phyloP scores from a whole-genome alignment of 805 yeast species.

The Zygotorulaspora sp. region DNA sequence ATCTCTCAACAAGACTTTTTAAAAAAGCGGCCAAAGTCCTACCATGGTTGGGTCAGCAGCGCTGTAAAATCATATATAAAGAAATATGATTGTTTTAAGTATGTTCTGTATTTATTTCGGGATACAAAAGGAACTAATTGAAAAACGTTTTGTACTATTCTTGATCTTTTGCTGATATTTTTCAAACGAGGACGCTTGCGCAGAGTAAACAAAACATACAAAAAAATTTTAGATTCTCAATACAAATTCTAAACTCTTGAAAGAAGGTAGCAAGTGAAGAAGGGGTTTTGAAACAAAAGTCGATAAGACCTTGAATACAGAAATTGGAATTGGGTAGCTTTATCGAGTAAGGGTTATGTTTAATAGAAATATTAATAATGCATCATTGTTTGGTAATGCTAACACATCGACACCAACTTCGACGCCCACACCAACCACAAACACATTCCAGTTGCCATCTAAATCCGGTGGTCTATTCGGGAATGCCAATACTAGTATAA shows the following conservation, averaged over 20 bases:
- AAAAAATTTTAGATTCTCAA: no score
- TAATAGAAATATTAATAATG: conserved; percentile 21
- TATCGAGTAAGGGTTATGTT: conserved; percentile 20
- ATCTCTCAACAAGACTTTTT: conserved; percentile 9
- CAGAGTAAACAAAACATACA: not conserved
- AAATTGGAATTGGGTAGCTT: no score
- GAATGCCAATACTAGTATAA: conserved; percentile 17
- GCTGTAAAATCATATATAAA: conserved; percentile 9
- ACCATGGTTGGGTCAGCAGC: conserved; percentile 19
- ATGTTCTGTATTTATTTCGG: not conserved
- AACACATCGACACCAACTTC: conserved; percentile 34
- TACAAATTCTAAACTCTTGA: no score
- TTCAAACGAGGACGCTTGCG: not conserved
- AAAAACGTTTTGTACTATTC: no score
- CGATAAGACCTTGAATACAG: no score
- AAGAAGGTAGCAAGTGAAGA: no score
- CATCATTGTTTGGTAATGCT: conserved; percentile 27
- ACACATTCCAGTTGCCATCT: conserved; percentile 20
- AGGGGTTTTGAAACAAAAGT: no score
- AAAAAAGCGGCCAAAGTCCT: conserved; percentile 14
- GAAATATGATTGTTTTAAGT: not conserved
- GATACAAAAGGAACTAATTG: no score
- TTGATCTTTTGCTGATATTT: no score
- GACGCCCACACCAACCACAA: conserved; percentile 29
- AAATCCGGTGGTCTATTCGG: conserved; percentile 28